A percentile compares a stretch with the other conserved stretches of the same genome.
phyloP scores from a whole-genome alignment of 2,329 filamentous ascomycete genomes.

The Trichoderma gracile region DNA sequence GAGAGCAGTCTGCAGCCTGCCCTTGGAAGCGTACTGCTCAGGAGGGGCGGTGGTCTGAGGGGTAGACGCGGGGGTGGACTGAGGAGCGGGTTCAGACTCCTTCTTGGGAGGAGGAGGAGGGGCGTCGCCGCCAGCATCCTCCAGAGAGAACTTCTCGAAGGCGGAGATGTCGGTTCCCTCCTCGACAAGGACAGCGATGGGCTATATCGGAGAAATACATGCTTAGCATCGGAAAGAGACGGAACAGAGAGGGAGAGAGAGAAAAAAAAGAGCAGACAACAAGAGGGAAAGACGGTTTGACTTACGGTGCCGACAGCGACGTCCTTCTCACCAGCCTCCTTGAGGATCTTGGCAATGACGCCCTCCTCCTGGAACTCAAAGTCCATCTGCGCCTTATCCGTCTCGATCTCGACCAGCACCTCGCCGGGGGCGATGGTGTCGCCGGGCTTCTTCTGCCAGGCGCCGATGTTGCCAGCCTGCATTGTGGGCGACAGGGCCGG shows the following conservation, averaged over 20 bases:
- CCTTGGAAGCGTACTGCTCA: conserved; percentile 71
- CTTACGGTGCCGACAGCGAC: conserved; percentile 90
- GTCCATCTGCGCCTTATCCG: conserved; percentile 99
- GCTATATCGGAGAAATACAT: conserved; percentile 53
- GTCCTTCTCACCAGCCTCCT: conserved; percentile 91
- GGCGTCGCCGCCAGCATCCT: conserved; percentile 85
- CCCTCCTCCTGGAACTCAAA: conserved; percentile 99
- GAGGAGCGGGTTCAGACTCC: conserved; percentile 64
- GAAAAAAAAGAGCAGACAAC: conserved; percentile 24
- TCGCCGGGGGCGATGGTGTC: conserved; percentile 87
- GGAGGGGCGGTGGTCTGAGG: conserved; percentile 52
- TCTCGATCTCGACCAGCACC: conserved; percentile 97
- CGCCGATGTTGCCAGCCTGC: conserved; percentile 92
- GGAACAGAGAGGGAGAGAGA: conserved; percentile 9
- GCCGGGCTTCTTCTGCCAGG: conserved; percentile 97
- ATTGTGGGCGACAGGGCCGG: conserved; percentile 97
- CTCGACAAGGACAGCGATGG: conserved; percentile 92
- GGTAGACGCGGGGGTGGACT: conserved; percentile 53
- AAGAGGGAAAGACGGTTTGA: conserved; percentile 32
- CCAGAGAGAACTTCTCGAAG: conserved; percentile 84
- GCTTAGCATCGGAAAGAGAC: conserved; percentile 19
- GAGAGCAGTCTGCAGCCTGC: conserved; percentile 78
- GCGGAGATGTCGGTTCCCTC: conserved; percentile 83
- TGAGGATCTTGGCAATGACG: conserved; percentile 89
- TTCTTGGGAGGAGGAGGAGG: conserved; percentile 65